Base-by-base conservation (phyloP, 2,329 filamentous ascomycete genomes). In the Aureobasidium sp. region DNA sequence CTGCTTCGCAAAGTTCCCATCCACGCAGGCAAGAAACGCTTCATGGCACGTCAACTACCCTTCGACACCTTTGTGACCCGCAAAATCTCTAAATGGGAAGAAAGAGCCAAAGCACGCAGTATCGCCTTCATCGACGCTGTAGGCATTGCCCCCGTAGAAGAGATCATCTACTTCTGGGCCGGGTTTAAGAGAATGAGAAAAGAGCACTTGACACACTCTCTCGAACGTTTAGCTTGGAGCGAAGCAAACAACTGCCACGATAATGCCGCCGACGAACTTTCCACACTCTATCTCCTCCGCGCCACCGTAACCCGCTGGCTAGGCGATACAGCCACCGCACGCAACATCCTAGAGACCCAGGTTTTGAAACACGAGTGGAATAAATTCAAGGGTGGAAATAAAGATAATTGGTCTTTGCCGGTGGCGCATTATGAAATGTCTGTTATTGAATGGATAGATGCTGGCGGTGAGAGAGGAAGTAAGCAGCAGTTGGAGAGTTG, bases 161-260 rank as follows among this genome's bases (percentile, higher is more conserved):
- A 97, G 77, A 96, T 97, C 88, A 86, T 89, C 13, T 96, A 93
- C 72, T 85, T 97, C 68, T 97, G 92, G 92, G 92, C 90, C 69
- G 93, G 92, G 0, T 86, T 85, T 67, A 93, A 90, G 74, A 85
- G 91, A 60, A 95, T 96, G 90, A 78, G 82, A 2, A 68, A 75
- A 0, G 75, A 76, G 0, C 83, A 93, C 63, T 77, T 96, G 13
- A 78, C 87, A 52, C 84, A 83, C 0, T 77, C 75, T 6, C 65
- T 72, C 0, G 76, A 79, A 45, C 73, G 72, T 0, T 66, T 78
- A 0, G 72, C 71, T 1, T 78, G 76, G 67, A 78, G 85, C 29
- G 74, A 78, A 67, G 79, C 79, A 39, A 79, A 83, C 13, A 85
- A 87, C 63, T 85, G 71, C 37, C 80, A 81, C 62, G 73, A 76